phyloP scores from a whole-genome alignment of 345 rosid genomes.

The Cardamine chenopodiifolia region DNA sequence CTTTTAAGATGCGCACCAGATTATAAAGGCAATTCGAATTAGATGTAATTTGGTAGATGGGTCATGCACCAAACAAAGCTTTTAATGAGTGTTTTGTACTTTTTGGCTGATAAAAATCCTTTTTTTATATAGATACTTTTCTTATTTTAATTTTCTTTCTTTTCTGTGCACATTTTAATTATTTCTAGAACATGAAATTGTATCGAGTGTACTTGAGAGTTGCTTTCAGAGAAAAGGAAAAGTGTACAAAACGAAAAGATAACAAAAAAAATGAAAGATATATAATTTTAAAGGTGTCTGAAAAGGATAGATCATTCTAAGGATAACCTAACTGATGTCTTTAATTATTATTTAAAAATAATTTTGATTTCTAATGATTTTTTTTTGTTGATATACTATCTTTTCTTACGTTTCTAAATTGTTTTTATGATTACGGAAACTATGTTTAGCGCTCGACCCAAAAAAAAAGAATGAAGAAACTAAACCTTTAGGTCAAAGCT shows the following conservation, averaged over 20 bases:
- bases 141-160: neutral
- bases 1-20: slow-evolving; percentile 14
- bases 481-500: slow-evolving; percentile 24
- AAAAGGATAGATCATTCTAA: neutral
- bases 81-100: slow-evolving; percentile 36
- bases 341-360: neutral
- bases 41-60: slow-evolving; percentile 26
- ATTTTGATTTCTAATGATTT: neutral
- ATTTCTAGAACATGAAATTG: neutral
- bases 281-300: neutral
- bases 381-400: neutral
- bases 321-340: neutral
- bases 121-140: neutral
- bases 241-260: slow-evolving; percentile 19
- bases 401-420: neutral
- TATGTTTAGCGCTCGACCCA: neutral
- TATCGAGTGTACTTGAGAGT: slow-evolving; percentile 5
- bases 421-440: slow-evolving; percentile 3
- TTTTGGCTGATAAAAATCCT: neutral
- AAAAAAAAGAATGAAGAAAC: neutral
- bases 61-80: slow-evolving; percentile 38
- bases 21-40: neutral
- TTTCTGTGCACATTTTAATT: no score
- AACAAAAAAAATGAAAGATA: neutral
- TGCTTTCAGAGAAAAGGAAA: slow-evolving; percentile 25